Conservation (phyloP, 23 red algal genomes). For the Gracilaria gracilis region DNA sequence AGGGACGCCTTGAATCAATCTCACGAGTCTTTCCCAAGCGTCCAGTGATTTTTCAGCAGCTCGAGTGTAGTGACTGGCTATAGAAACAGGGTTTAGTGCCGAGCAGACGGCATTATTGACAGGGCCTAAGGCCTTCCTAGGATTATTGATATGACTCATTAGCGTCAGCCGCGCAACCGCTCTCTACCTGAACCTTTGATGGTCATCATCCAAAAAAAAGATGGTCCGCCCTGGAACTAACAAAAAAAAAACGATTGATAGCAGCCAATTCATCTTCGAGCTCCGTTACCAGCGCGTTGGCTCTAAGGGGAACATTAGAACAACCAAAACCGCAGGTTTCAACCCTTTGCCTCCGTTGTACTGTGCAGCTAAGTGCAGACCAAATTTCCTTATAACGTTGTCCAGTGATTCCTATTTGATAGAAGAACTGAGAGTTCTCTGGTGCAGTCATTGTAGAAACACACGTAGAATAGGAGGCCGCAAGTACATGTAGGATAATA, state of each 20-base stretch:
- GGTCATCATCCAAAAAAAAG: constrained; percentile 13
- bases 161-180: background rate
- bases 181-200: background rate
- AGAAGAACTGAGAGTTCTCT: background rate
- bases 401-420: background rate
- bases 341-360: background rate
- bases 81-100: background rate
- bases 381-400: background rate
- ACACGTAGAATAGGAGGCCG: background rate
- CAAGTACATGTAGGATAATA: no score
- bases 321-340: background rate
- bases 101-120: background rate
- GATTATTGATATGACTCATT: background rate
- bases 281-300: constrained; percentile 2
- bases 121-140: constrained; percentile 13
- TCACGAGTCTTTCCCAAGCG: constrained; percentile 5
- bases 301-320: background rate
- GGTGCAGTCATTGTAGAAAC: background rate
- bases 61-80: constrained; percentile 4
- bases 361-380: background rate
- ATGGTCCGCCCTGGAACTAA: background rate
- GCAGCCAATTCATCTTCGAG: constrained; percentile 8
- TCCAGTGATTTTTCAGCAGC: background rate
- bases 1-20: constrained; percentile 17
- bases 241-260: constrained; percentile 23